Evolutionary conservation across 345 rosid genomes (phyloP), one percentile per base, ranked within the genome.

Genomic region (Lepidium africanum): DNA sequence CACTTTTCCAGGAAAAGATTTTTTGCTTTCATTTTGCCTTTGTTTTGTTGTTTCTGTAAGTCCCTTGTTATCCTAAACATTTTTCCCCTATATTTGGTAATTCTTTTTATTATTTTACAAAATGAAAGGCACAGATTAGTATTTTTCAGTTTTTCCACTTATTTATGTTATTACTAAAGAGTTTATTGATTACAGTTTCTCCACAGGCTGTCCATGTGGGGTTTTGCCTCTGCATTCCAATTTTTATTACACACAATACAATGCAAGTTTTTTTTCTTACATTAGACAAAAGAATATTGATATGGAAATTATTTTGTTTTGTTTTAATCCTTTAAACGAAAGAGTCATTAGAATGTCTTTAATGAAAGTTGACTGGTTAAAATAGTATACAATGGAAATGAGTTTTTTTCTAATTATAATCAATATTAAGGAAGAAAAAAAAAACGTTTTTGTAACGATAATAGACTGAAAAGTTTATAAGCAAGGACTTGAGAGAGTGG

Each of bases 161-260:
- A 48, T 38, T 49, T 14, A 45, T 48, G 9, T 48, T 30, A 19
- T 36, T 57, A 57, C 23, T 21, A 1, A 21, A 21, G 23, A 21
- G 23, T 21, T n/a, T n/a, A n/a, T n/a, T n/a, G n/a, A n/a, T n/a
- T n/a, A n/a, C n/a, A n/a, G n/a, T n/a, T n/a, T n/a, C n/a, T n/a
- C 70, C 72, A 75, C 86, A 78, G 80, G 66, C 79, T 78, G 84
- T 75, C 82, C 80, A 72, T 80, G 80, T 81, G 78, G 60, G 47
- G 49, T 36, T 51, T 17, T 59, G n/a, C 65, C 65, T 25, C 16
- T 60, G 23, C 50, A 42, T 42, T 15, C 23, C 9, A 13, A 41
- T 21, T 42, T 30, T 16, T 12, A 16, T 32, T 25, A 45, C 11
- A 21, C 7, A 58, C 6, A 14, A 21, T 3, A 58, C 6, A 14